These are phyloP conservation scores for Pyricularia sp. DNA, from an alignment of 2,329 filamentous ascomycete species.

Conservation along the genomic window DNA sequence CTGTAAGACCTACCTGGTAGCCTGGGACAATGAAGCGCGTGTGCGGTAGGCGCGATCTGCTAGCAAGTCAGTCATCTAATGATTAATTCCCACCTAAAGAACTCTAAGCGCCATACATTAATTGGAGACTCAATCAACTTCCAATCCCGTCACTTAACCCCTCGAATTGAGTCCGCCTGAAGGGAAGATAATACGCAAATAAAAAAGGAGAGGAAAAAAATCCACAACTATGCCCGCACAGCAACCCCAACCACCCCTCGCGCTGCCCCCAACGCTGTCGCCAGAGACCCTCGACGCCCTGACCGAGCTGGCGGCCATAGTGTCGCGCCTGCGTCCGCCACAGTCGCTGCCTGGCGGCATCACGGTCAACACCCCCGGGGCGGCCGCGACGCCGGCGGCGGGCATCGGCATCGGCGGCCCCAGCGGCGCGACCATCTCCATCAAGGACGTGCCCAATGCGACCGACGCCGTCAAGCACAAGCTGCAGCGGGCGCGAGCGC, in stretches of 20 bases:
- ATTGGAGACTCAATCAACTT: neutral
- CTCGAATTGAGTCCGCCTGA: neutral
- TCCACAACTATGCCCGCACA: neutral
- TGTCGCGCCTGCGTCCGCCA: constrained; percentile 59
- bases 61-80: neutral
- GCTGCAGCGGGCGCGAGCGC: constrained; percentile 65
- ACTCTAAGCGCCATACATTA: neutral
- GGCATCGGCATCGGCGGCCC: constrained; percentile 10
- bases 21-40: neutral
- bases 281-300: constrained; percentile 81
- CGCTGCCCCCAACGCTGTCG: constrained; percentile 56
- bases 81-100: too few relatives aligned
- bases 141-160: neutral
- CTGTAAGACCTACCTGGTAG: neutral
- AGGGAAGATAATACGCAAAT: neutral
- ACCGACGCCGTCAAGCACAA: constrained; percentile 75
- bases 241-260: constrained; percentile 27
- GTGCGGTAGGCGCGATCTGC: neutral
- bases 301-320: constrained; percentile 69
- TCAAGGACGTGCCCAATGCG: constrained; percentile 71
- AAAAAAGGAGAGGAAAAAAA: neutral
- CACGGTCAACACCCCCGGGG: constrained; percentile 18
- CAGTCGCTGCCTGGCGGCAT: constrained; percentile 25
- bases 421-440: constrained; percentile 24
- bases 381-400: constrained; percentile 16